phyloP scores from a whole-genome alignment of 2,329 filamentous ascomycete genomes.

The Exophiala alcalophila region DNA sequence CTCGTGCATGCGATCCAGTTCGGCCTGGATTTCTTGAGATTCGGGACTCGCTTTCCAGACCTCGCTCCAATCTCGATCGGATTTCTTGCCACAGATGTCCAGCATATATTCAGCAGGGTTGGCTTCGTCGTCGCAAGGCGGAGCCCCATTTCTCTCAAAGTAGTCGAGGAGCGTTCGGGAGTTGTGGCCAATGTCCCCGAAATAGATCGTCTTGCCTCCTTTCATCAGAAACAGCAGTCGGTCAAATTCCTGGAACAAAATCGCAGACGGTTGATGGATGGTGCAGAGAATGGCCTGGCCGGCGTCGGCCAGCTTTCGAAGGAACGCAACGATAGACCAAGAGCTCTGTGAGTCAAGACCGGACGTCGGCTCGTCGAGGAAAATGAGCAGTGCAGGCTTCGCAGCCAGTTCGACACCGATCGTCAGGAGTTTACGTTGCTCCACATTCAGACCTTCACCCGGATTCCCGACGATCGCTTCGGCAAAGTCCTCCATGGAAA shows the following conservation, averaged over 20 bases:
- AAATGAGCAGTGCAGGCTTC: slow-evolving; percentile 64
- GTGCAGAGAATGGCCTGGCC: slow-evolving; percentile 56
- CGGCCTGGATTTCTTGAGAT: slow-evolving; percentile 52
- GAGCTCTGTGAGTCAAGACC: slow-evolving; percentile 64
- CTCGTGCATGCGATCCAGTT: slow-evolving; percentile 57
- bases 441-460: slow-evolving; percentile 67
- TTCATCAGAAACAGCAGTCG: slow-evolving; percentile 73
- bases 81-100: slow-evolving; percentile 56
- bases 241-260: slow-evolving; percentile 60
- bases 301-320: slow-evolving; percentile 52
- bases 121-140: slow-evolving; percentile 61
- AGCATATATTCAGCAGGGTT: slow-evolving; percentile 67
- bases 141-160: slow-evolving; percentile 70
- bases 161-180: slow-evolving; percentile 67
- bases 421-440: slow-evolving; percentile 70
- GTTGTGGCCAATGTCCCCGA: slow-evolving; percentile 74
- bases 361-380: slow-evolving; percentile 61
- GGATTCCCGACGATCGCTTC: slow-evolving; percentile 86
- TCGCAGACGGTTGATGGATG: slow-evolving; percentile 55
- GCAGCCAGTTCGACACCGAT: slow-evolving; percentile 84
- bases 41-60: slow-evolving; percentile 59
- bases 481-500: slow-evolving; percentile 85
- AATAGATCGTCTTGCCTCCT: slow-evolving; percentile 77
- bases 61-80: slow-evolving; percentile 60
- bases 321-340: slow-evolving; percentile 61